These are phyloP conservation scores for Penicillium sp. DNA, from an alignment of 2,329 filamentous ascomycete genomes.

Conservation along the genomic window DNA sequence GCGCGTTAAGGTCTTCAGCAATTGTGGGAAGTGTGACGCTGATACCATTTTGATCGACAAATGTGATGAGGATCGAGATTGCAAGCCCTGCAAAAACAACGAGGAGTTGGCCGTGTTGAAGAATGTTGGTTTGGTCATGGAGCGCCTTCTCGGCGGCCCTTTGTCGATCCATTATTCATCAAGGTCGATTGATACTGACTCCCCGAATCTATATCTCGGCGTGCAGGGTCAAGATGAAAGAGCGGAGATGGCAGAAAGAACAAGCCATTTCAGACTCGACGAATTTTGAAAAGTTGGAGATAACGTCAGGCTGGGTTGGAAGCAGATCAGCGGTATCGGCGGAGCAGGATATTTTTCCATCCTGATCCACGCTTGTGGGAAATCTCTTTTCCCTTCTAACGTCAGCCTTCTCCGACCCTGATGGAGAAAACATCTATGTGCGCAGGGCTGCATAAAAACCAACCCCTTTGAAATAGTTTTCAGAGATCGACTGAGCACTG, in stretches of 20 bases:
- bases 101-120: constrained; percentile 54
- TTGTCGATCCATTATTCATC: constrained; percentile 37
- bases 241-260: background rate
- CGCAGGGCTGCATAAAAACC: background rate
- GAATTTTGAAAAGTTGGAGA: background rate
- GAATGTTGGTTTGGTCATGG: constrained; percentile 63
- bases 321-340: constrained; percentile 7
- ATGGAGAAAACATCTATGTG: background rate
- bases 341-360: background rate
- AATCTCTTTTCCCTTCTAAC: constrained; percentile 3
- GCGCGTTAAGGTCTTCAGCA: constrained; percentile 52
- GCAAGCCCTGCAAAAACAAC: constrained; percentile 59
- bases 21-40: constrained; percentile 60
- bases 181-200: background rate
- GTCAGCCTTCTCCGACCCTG: background rate
- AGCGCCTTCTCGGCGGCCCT: constrained; percentile 51
- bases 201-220: background rate
- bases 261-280: background rate
- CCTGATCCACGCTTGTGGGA: background rate
- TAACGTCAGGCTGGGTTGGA: background rate
- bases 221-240: background rate
- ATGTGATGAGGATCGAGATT: constrained; percentile 59
- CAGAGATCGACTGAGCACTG: background rate
- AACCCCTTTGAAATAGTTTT: background rate
- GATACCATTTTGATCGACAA: constrained; percentile 64